Evolutionary conservation across 2,329 filamentous ascomycete species (phyloP).

Genomic region (Trichoderma simmonsii): DNA sequence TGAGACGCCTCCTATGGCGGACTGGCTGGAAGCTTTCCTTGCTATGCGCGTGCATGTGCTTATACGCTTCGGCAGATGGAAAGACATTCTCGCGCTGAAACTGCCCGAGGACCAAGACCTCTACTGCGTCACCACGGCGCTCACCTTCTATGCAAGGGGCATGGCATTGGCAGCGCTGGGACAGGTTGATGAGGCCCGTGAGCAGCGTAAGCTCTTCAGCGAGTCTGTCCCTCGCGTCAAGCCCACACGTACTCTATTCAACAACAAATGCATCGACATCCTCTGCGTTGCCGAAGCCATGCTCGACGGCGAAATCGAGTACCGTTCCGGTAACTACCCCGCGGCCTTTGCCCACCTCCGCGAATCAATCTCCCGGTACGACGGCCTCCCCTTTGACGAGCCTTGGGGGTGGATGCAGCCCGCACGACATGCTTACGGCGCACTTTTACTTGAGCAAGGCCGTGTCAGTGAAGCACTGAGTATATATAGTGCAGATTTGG

Average conservation of each 20-base stretch:
- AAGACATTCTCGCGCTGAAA: constrained; percentile 56
- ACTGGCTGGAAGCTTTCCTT: constrained; percentile 72
- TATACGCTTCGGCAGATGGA: constrained; percentile 71
- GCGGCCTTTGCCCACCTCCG: constrained; percentile 58
- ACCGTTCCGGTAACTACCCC: constrained; percentile 58
- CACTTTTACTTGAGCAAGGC: constrained; percentile 65
- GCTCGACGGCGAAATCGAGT: constrained; percentile 71
- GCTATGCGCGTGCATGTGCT: constrained; percentile 66
- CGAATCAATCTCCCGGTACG: constrained; percentile 57
- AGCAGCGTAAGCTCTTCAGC: constrained; percentile 49
- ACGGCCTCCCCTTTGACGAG: constrained; percentile 65
- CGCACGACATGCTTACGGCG: constrained; percentile 66
- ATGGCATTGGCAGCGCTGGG: constrained; percentile 62
- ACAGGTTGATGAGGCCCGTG: constrained; percentile 51
- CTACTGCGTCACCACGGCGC: constrained; percentile 67
- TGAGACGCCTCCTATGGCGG: constrained; percentile 69
- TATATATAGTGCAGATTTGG: constrained; percentile 61
- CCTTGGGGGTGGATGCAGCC: constrained; percentile 82
- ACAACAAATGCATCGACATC: constrained; percentile 50
- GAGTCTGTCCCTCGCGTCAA: constrained; percentile 52
- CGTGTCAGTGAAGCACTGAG: constrained; percentile 52
- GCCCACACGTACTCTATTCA: constrained; percentile 50
- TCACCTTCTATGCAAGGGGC: constrained; percentile 65
- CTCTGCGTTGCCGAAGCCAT: constrained; percentile 62
- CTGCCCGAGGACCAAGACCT: constrained; percentile 57